phyloP scores from a whole-genome alignment of 2,329 filamentous ascomycete genomes.

The Fusarium buharicum region DNA sequence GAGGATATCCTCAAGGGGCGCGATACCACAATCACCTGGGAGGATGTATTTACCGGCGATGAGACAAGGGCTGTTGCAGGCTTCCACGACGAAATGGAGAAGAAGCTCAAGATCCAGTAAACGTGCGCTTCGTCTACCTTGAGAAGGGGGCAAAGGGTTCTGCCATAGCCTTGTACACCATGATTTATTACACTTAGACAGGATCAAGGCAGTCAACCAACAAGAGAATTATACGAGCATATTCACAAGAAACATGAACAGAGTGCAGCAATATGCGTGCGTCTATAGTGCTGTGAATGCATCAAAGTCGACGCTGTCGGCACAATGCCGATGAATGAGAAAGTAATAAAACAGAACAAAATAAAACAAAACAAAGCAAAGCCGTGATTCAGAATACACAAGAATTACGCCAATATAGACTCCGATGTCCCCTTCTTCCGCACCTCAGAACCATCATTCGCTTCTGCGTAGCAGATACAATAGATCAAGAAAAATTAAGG shows the following conservation, averaged over 20 bases:
- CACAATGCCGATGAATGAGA: slow-evolving; percentile 15
- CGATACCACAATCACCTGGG: slow-evolving; percentile 85
- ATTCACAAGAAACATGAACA: background rate
- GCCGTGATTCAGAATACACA: slow-evolving; percentile 45
- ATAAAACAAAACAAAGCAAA: slow-evolving; percentile 26
- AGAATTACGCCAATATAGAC: slow-evolving; percentile 44
- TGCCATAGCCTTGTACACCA: slow-evolving; percentile 29
- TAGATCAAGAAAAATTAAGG: slow-evolving; percentile 41
- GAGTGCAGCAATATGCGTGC: slow-evolving; percentile 25
- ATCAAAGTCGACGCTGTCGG: slow-evolving; percentile 27
- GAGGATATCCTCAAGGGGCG: slow-evolving; percentile 87
- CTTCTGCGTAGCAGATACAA: slow-evolving; percentile 38
- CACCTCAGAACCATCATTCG: slow-evolving; percentile 39
- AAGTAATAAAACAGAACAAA: slow-evolving; percentile 30
- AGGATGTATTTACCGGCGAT: slow-evolving; percentile 89
- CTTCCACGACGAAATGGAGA: slow-evolving; percentile 94
- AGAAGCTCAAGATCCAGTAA: slow-evolving; percentile 78
- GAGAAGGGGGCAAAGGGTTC: slow-evolving; percentile 2
- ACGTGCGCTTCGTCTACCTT: slow-evolving; percentile 5
- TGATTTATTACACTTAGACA: slow-evolving; percentile 34
- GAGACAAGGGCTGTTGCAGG: slow-evolving; percentile 76
- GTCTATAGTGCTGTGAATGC: slow-evolving; percentile 50
- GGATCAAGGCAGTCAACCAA: slow-evolving; percentile 11
- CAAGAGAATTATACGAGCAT: background rate
- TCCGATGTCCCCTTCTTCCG: slow-evolving; percentile 45